A percentile compares a stretch with the other conserved stretches of the same genome.
Evolutionary conservation across 148 eudicot genomes (phyloP).

Genomic region (Polygonum aviculare): DNA sequence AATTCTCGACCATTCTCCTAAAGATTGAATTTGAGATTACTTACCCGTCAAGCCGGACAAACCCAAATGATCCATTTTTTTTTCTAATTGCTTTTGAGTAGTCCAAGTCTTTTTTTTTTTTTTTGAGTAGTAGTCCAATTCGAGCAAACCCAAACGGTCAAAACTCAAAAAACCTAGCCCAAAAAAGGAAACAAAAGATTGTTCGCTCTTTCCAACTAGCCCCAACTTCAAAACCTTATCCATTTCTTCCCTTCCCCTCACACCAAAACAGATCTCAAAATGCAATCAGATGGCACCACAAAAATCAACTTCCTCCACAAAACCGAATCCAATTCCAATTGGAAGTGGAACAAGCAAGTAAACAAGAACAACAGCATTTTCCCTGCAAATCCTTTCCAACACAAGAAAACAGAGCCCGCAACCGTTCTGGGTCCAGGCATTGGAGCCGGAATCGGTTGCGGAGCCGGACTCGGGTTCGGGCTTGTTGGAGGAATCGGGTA

Average conservation of each 20-base stretch:
- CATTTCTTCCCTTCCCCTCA: background rate
- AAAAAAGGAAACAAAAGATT: background rate
- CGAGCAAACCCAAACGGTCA: too few relatives aligned
- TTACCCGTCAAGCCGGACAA: too few relatives aligned
- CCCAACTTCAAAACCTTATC: background rate
- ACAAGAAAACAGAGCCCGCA: slow-evolving; percentile 19
- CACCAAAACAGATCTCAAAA: background rate
- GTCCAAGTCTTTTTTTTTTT: too few relatives aligned
- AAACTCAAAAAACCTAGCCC: too few relatives aligned
- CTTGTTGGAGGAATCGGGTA: slow-evolving; percentile 49
- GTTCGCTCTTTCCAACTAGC: background rate
- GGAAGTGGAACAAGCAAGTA: slow-evolving; percentile 29
- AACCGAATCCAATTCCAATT: slow-evolving; percentile 24
- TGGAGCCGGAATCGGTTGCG: slow-evolving; percentile 64
- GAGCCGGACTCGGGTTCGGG: slow-evolving; percentile 51
- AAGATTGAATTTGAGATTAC: too few relatives aligned
- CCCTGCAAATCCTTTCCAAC: slow-evolving; percentile 1
- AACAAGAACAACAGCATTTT: slow-evolving; percentile 11
- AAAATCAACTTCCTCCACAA: slow-evolving; percentile 17
- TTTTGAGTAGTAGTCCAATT: too few relatives aligned
- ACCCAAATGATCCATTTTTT: too few relatives aligned
- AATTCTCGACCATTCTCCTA: too few relatives aligned
- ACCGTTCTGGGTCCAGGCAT: slow-evolving; percentile 39
- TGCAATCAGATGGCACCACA: slow-evolving; percentile 9
- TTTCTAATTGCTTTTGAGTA: too few relatives aligned